A percentile compares a stretch with the other conserved stretches of the same genome.
These are phyloP conservation scores for Prinsepia uniflora DNA, from an alignment of 306 rosid genomes.

Conservation along the genomic window DNA sequence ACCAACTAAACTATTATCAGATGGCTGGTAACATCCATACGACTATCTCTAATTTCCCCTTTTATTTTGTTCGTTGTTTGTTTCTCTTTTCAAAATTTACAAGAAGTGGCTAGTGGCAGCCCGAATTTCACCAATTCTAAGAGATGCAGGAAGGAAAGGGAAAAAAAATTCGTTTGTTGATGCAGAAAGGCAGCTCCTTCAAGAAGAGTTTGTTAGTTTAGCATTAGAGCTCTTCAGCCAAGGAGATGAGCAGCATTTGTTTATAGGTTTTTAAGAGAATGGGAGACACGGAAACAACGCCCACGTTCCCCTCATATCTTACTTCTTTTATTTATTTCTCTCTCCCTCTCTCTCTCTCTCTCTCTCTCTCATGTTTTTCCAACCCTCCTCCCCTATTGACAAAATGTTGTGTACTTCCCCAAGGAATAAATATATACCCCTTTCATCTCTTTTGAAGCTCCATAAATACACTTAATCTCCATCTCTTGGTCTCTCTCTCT, in stretches of 20 bases:
- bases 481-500: constrained; percentile 21
- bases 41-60: not conserved
- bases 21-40: not conserved
- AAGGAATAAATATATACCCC: constrained; percentile 53
- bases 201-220: constrained; percentile 58
- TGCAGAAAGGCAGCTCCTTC: constrained; percentile 49
- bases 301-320: constrained; percentile 85
- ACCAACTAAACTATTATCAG: not conserved
- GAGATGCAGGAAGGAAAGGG: constrained; percentile 27
- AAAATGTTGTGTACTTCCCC: constrained; percentile 47
- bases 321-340: constrained; percentile 38
- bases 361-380: constrained; percentile 33
- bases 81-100: constrained; percentile 31
- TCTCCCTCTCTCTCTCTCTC: constrained; percentile 3
- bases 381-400: constrained; percentile 34
- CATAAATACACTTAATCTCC: constrained; percentile 55
- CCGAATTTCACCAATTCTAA: constrained; percentile 34
- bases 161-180: not conserved
- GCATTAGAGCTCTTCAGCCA: constrained; percentile 85
- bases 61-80: not conserved
- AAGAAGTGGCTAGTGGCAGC: constrained; percentile 37
- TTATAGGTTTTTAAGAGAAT: constrained; percentile 38
- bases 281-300: constrained; percentile 98
- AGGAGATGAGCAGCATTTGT: constrained; percentile 60
- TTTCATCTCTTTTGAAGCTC: constrained; percentile 52